Evolutionary conservation across 768 basidiomycete genomes (phyloP).

Genomic region (Tylopilus balloui): DNA sequence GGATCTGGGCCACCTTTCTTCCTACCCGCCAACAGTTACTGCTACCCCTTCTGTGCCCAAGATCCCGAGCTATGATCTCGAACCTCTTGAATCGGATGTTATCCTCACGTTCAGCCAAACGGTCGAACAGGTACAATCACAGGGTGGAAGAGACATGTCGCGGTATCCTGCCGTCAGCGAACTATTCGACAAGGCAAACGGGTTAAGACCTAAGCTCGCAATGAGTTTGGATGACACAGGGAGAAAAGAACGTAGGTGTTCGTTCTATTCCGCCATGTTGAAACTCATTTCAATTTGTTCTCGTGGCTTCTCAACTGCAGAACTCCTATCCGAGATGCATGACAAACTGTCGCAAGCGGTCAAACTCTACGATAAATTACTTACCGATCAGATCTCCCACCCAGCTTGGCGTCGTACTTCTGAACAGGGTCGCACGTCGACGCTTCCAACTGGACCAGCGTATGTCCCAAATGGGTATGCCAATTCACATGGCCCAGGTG

Average conservation of each 20-base stretch:
- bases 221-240: constrained; percentile 80
- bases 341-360: constrained; percentile 90
- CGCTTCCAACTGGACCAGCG: constrained; percentile 26
- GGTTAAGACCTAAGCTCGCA: constrained; percentile 75
- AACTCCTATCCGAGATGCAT: constrained; percentile 90
- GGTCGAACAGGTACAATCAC: constrained; percentile 75
- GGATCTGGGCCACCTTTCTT: constrained; percentile 43
- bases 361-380: constrained; percentile 81
- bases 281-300: background rate
- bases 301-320: constrained; percentile 34
- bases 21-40: constrained; percentile 39
- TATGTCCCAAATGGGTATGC: constrained; percentile 31
- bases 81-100: constrained; percentile 75
- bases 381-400: constrained; percentile 77
- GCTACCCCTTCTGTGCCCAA: constrained; percentile 42
- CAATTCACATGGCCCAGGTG: constrained; percentile 21
- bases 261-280: background rate
- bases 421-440: constrained; percentile 17
- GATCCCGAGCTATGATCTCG: constrained; percentile 75
- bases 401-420: constrained; percentile 53
- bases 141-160: constrained; percentile 72
- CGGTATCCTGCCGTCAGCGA: constrained; percentile 82
- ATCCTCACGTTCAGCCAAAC: constrained; percentile 91
- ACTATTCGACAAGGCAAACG: constrained; percentile 78
- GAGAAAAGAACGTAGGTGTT: constrained; percentile 73